Base-by-base conservation (phyloP, 2,329 filamentous ascomycete species). In the Lithohypha guttulata region DNA sequence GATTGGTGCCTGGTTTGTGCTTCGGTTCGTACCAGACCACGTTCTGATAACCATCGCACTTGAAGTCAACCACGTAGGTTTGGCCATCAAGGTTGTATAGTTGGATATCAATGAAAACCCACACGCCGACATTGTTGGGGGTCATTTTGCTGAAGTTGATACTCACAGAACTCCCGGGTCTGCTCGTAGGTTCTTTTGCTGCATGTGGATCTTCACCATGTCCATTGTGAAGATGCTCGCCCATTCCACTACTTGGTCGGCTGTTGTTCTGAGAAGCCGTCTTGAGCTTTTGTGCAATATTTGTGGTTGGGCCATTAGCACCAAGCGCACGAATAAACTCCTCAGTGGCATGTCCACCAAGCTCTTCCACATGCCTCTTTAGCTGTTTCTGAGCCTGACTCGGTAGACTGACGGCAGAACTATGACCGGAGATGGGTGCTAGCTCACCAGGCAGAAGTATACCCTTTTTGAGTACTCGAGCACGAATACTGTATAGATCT, bases 51-150 rank as follows among this genome's bases (percentile, higher is more conserved):
- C 91, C 91, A 10, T 91, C 87, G 59, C 89, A 96, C 59, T 95
- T 96, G 70, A 98, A 98, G 59, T 98, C 91, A 34, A 98, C 91
- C 46, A 98, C 79, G 60, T 89, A 96, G 49, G 91, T 89, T 40
- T 84, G 81, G 42, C 79, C 77, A 59, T 96, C 89, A 68, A 96
- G 86, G 56, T 86, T 81, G 61, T 95, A 95, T 36, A 95, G 79
- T 59, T 95, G 91, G 47, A 98, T 95, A 49, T 93, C 87, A 58
- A 98, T 77, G 57, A 94, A 91, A 54, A 96, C 81, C 57, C 83
- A 89, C n/a, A 93, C 78, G 40, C 82, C 81, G 47, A 53, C 46
- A 29, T 51, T 39, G 18, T 49, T 45, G 35, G 46, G 46, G 2
- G 48, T 45, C n/a, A 48, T 34, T 27, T 50, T 50, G 37, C 39